Conservation (phyloP, 2,329 filamentous ascomycete species). For the Botryosphaeria dothidea region DNA sequence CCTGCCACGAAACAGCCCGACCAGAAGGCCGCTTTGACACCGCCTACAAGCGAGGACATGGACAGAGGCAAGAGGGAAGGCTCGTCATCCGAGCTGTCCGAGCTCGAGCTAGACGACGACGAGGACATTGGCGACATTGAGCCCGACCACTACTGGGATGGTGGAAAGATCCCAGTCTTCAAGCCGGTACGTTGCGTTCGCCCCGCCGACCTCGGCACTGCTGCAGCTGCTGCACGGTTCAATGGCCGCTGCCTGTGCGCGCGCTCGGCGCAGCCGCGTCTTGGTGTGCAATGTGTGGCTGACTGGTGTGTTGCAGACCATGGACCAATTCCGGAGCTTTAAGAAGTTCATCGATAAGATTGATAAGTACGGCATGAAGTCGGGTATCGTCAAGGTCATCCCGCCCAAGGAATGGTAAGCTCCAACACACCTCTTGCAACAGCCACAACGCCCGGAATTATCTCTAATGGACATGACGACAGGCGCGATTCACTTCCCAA, state of each 20-base stretch:
- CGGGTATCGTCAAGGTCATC: constrained; percentile 93
- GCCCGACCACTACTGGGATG: constrained; percentile 85
- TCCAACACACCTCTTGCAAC: constrained; percentile 9
- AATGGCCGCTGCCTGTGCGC: neutral
- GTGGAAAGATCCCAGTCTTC: constrained; percentile 85
- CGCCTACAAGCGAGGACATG: constrained; percentile 55
- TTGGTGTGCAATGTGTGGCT: neutral
- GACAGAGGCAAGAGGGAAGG: constrained; percentile 47
- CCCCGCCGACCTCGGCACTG: constrained; percentile 17
- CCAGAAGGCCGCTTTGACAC: constrained; percentile 47
- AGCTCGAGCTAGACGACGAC: constrained; percentile 47
- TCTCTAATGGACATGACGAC: constrained; percentile 14
- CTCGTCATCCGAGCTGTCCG: constrained; percentile 50
- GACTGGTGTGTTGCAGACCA: constrained; percentile 55
- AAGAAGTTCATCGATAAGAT: constrained; percentile 88
- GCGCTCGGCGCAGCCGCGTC: neutral
- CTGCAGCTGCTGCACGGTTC: constrained; percentile 3
- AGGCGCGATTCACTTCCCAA: constrained; percentile 71
- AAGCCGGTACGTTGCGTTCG: constrained; percentile 64
- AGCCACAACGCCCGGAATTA: constrained; percentile 4
- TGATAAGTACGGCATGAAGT: constrained; percentile 94
- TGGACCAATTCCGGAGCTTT: constrained; percentile 94
- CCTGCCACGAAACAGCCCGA: constrained; percentile 34
- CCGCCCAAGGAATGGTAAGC: constrained; percentile 89
- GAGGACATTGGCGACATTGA: constrained; percentile 69